Conservation (phyloP, 2,329 filamentous ascomycete genomes). For the Phialophora macrospora region DNA sequence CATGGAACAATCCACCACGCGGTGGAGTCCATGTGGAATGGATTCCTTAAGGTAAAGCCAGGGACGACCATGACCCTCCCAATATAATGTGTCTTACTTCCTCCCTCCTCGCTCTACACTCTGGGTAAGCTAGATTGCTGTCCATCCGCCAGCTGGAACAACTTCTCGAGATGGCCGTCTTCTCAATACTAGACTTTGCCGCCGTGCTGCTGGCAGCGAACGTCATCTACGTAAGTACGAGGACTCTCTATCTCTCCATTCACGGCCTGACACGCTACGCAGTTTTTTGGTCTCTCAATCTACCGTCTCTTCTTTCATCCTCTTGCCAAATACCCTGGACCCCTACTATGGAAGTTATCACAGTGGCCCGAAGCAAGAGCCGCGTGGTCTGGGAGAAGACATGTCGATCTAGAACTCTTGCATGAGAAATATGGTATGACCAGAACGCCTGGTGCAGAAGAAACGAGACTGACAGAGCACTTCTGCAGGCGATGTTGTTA, state of each 20-base stretch:
- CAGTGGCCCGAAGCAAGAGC: slow-evolving; percentile 46
- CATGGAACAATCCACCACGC: not conserved
- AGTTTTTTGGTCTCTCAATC: slow-evolving; percentile 26
- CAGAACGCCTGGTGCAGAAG: not conserved
- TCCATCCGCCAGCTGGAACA: not conserved
- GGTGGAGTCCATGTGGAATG: not conserved
- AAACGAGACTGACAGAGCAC: not conserved
- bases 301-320: slow-evolving; percentile 55
- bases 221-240: slow-evolving; percentile 26
- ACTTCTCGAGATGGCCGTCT: slow-evolving; percentile 13
- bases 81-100: not conserved
- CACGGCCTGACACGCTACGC: slow-evolving; percentile 1
- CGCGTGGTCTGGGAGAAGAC: slow-evolving; percentile 40
- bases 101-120: not conserved
- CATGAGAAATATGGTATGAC: slow-evolving; percentile 43
- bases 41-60: not conserved
- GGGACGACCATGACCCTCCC: not conserved
- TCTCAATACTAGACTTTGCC: slow-evolving; percentile 14
- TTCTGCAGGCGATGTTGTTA: slow-evolving; percentile 38
- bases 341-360: slow-evolving; percentile 63
- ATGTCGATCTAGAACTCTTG: slow-evolving; percentile 40
- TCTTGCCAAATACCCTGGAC: slow-evolving; percentile 68
- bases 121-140: not conserved
- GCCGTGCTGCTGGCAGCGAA: slow-evolving; percentile 12
- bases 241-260: not conserved